Percentiles rank a stretch among this genome's conserved stretches.
These are phyloP conservation scores for Colletotrichum caudatum DNA, from an alignment of 2,329 filamentous ascomycete genomes.

Conservation along the genomic window DNA sequence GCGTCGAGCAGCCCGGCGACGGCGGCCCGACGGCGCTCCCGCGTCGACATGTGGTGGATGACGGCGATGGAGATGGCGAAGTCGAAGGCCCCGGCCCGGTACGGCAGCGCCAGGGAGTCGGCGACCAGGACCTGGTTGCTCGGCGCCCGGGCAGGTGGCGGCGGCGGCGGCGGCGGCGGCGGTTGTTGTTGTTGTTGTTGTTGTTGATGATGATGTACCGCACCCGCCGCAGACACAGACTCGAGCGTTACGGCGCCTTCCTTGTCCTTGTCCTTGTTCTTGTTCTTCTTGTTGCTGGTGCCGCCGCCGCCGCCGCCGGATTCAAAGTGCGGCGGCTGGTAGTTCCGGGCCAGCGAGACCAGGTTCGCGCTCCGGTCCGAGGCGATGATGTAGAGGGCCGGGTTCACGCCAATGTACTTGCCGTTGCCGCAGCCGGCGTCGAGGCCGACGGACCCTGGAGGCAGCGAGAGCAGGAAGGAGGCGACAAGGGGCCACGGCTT, in stretches of 20 bases:
- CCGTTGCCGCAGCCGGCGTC: constrained; percentile 98
- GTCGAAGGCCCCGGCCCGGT: constrained; percentile 71
- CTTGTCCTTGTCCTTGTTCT: constrained; percentile 11
- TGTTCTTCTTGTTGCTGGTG: constrained; percentile 29
- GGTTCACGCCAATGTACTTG: constrained; percentile 89
- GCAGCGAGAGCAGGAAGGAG: constrained; percentile 75
- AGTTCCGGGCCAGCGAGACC: constrained; percentile 60
- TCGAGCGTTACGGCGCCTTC: background rate
- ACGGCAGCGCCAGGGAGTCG: constrained; percentile 86
- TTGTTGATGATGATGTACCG: background rate
- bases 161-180: constrained; percentile 6
- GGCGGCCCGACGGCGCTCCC: constrained; percentile 77
- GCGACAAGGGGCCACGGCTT: constrained; percentile 95
- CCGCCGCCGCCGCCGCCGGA: constrained; percentile 19
- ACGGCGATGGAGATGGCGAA: constrained; percentile 96
- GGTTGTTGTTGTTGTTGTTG: background rate
- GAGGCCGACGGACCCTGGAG: constrained; percentile 81
- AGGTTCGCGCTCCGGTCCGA: constrained; percentile 81
- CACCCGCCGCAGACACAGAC: background rate
- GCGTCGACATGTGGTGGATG: constrained; percentile 90
- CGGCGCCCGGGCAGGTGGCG: background rate
- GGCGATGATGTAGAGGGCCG: constrained; percentile 80
- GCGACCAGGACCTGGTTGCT: constrained; percentile 76
- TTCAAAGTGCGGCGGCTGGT: constrained; percentile 37
- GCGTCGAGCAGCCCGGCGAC: constrained; percentile 78